Evolutionary conservation across 2,329 filamentous ascomycete species (phyloP).

Genomic region (Xylaria sp.): DNA sequence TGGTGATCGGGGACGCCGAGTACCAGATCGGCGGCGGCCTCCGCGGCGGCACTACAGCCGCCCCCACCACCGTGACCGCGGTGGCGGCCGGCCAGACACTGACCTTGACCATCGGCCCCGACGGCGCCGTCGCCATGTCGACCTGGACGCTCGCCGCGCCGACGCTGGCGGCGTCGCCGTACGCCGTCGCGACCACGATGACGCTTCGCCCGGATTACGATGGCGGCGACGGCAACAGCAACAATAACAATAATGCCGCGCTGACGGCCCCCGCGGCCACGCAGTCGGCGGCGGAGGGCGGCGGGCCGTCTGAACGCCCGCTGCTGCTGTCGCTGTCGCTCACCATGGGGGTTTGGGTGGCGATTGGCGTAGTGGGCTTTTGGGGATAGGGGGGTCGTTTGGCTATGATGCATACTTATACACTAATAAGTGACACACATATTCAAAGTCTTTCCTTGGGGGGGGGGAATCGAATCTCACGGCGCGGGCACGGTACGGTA

Average conservation of each 20-base stretch:
- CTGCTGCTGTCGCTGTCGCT: too few relatives aligned
- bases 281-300: slow-evolving; percentile 28
- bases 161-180: too few relatives aligned
- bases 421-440: slow-evolving; percentile 10
- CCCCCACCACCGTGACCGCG: slow-evolving; percentile 45
- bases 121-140: slow-evolving; percentile 52
- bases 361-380: slow-evolving; percentile 45
- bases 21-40: slow-evolving; percentile 58
- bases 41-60: too few relatives aligned
- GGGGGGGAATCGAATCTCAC: neutral
- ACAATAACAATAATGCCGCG: slow-evolving; percentile 33
- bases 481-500: neutral
- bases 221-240: slow-evolving; percentile 32
- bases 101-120: slow-evolving; percentile 54
- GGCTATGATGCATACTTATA: slow-evolving; percentile 17
- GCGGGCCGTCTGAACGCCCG: too few relatives aligned
- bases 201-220: slow-evolving; percentile 28
- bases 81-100: slow-evolving; percentile 54
- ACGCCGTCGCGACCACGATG: slow-evolving; percentile 48
- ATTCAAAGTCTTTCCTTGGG: neutral
- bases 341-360: slow-evolving; percentile 38
- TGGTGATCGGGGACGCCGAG: slow-evolving; percentile 53
- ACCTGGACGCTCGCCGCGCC: slow-evolving; percentile 50
- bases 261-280: slow-evolving; percentile 24
- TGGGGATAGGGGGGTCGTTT: slow-evolving; percentile 24